These are phyloP conservation scores for Telopea speciosissima DNA, from an alignment of 177 flowering plant species.

Conservation along the genomic window DNA sequence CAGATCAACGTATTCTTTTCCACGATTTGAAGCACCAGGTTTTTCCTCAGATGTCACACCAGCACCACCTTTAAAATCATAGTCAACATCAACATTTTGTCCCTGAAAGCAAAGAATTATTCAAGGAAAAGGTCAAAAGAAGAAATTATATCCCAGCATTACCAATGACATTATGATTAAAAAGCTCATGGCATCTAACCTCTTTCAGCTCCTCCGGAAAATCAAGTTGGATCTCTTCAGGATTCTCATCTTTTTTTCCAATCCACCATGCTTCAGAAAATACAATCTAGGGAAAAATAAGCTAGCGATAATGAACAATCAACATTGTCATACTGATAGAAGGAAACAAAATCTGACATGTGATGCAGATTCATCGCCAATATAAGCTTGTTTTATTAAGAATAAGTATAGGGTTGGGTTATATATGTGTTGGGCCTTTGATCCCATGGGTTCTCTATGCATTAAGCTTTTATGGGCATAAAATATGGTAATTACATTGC, in stretches of 20 bases:
- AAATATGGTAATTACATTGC: too few relatives aligned
- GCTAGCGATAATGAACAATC: constrained; percentile 5
- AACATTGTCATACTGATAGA: background rate
- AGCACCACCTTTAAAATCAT: constrained; percentile 87
- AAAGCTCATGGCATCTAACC: constrained; percentile 33
- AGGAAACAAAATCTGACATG: background rate
- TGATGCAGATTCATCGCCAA: too few relatives aligned
- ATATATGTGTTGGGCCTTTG: too few relatives aligned
- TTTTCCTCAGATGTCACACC: constrained; percentile 41
- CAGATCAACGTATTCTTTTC: constrained; percentile 20
- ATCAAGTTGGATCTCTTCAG: constrained; percentile 67
- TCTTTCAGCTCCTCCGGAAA: constrained; percentile 65
- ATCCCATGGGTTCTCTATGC: too few relatives aligned
- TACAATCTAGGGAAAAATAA: constrained; percentile 51
- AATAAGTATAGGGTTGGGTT: too few relatives aligned
- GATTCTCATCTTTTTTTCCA: constrained; percentile 81
- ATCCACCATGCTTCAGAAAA: constrained; percentile 99
- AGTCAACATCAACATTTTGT: constrained; percentile 32
- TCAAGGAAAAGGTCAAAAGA: background rate
- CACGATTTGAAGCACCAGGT: constrained; percentile 18
- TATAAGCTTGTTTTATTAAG: too few relatives aligned
- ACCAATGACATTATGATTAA: background rate
- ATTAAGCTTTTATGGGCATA: too few relatives aligned
- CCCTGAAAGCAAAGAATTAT: constrained; percentile 35
- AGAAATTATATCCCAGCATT: background rate